Evolutionary conservation across 2,329 filamentous ascomycete genomes (phyloP).

Genomic region (Celoporthe dispersa): DNA sequence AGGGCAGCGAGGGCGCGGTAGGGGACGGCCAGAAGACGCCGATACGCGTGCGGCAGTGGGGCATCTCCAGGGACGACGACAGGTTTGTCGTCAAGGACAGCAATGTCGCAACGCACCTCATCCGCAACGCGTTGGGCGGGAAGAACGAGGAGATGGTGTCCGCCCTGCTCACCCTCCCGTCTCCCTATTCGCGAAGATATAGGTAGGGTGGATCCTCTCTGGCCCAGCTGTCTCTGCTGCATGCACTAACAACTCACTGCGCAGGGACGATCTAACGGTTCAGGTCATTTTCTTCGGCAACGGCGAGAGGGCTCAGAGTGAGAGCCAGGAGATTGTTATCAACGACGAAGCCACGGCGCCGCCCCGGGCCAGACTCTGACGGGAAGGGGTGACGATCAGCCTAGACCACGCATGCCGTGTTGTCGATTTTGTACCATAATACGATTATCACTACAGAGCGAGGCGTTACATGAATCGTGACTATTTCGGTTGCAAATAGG

Average conservation of each 20-base stretch:
- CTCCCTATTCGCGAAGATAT: constrained; percentile 89
- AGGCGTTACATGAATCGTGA: constrained; percentile 21
- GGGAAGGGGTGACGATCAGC: not conserved
- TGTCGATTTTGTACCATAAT: constrained; percentile 8
- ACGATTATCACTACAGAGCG: constrained; percentile 12
- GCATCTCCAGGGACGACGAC: constrained; percentile 72
- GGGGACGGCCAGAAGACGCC: constrained; percentile 80
- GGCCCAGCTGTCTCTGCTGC: not conserved
- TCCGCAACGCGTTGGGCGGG: constrained; percentile 92
- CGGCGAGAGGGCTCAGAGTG: constrained; percentile 55
- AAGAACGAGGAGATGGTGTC: constrained; percentile 93
- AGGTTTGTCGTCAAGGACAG: constrained; percentile 95
- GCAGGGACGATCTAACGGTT: constrained; percentile 90
- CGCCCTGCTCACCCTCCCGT: constrained; percentile 86
- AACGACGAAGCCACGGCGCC: constrained; percentile 85
- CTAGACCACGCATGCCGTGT: not conserved
- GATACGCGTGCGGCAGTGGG: constrained; percentile 90
- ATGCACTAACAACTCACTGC: constrained; percentile 29
- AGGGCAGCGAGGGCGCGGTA: constrained; percentile 48
- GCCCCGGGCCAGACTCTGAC: constrained; percentile 33
- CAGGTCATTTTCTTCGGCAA: constrained; percentile 99
- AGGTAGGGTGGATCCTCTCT: constrained; percentile 59
- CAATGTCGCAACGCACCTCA: constrained; percentile 93
- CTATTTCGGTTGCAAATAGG: not conserved
- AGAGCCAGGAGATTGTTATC: constrained; percentile 74